Percentiles rank a stretch among this genome's conserved stretches.
Conservation (phyloP, 805 yeast genomes). For the Cyberlindnera suaveolens region DNA sequence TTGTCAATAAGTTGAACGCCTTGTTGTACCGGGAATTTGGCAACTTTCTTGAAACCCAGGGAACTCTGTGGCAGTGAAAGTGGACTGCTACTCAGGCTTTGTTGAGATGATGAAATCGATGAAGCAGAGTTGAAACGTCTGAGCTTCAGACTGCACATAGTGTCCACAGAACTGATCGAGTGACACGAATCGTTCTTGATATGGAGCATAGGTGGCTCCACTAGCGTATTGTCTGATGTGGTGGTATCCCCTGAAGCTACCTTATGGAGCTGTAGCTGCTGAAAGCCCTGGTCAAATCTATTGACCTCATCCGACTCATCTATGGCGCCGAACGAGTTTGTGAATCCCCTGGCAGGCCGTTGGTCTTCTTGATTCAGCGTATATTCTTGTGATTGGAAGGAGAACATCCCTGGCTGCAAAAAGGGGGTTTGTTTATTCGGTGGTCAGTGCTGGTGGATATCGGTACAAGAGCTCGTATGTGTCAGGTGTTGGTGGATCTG, state of each 20-base stretch:
- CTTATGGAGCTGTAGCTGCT: slow-evolving; percentile 1
- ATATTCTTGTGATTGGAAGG: slow-evolving; percentile 2
- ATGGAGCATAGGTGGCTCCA: slow-evolving; percentile 10
- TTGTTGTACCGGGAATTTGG: slow-evolving; percentile 13
- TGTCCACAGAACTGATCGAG: slow-evolving; percentile 16
- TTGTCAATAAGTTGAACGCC: slow-evolving; percentile 8
- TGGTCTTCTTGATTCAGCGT: not conserved
- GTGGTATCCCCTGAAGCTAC: slow-evolving; percentile 10
- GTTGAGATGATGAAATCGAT: slow-evolving; percentile 8
- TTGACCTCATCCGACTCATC: slow-evolving; percentile 5
- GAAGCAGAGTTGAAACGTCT: slow-evolving; percentile 17
- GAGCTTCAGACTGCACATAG: slow-evolving; percentile 11
- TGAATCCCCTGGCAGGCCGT: not conserved
- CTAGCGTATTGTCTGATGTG: slow-evolving; percentile 7
- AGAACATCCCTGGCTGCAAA: not conserved
- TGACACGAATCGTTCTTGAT: slow-evolving; percentile 13
- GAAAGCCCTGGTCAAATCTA: slow-evolving; percentile 1
- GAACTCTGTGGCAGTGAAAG: slow-evolving; percentile 3
- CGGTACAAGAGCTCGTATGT: not conserved
- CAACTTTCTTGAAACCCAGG: slow-evolving; percentile 8
- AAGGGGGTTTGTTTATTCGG: not conserved
- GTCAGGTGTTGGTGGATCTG: no score
- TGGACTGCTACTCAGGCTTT: slow-evolving; percentile 1
- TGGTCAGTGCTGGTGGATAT: not conserved
- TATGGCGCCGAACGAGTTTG: slow-evolving; percentile 4